Base-by-base conservation (phyloP, 441 rosid genomes). In the Bocquillonia castaneifolia region DNA sequence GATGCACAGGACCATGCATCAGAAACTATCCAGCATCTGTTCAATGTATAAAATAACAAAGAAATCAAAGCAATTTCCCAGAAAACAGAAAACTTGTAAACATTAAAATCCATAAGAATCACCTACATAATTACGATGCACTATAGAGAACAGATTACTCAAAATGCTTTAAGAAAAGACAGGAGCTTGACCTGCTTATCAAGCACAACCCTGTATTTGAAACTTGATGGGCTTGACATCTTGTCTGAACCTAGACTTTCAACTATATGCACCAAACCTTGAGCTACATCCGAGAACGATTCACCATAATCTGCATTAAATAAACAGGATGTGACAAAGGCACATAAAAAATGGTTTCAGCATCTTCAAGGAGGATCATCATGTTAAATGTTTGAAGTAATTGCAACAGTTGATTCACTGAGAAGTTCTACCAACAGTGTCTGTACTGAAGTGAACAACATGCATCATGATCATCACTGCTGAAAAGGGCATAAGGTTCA, bases 241-340 rank as follows among this genome's bases (percentile, higher is more conserved):
- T 81, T 78, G 77, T 84, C 85, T 18, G 93, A 83, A 77, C 82
- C 76, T 34, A 88, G 82, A 78, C 81, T 88, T 83, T 89, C 93
- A 64, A 86, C 77, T 36, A 85, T 77, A 82, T 87, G 91, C 74
- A 80, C 87, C 76, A 93, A 74, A 63, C 95, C 97, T 81, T 91
- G 92, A 76, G 88, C 83, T 65, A 93, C 88, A 78, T 91, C 95
- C 36, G 91, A 74, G 81, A 91, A 93, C 70, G 92, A 89, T 80
- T 80, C 82, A 70, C 96, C 93, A 72, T 91, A 93, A 73, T 83
- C 96, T 91, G 86, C 76, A 77, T 56, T 60, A 70, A 68, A 63
- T 59, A 69, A 51, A 63, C 25, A 40, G 40, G 36, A 63, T 63
- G 51, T 51, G 37, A n/a, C 20, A 59, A 42, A 51, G 18, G 12